These are phyloP conservation scores for Copromyces sp. DNA, from an alignment of 495 filamentous ascomycete species.

Conservation along the genomic window DNA sequence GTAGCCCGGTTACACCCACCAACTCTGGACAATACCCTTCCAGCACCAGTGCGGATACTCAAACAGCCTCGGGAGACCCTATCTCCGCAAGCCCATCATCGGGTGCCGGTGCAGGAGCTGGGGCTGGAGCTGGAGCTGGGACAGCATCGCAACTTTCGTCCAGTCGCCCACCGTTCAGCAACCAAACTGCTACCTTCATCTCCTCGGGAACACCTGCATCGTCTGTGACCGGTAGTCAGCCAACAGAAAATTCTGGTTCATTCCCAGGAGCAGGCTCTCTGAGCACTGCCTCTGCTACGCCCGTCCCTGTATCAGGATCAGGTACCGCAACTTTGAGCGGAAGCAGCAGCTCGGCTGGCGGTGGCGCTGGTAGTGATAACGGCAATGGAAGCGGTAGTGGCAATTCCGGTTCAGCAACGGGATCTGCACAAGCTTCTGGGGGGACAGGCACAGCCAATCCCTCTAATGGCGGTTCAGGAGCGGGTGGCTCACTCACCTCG, in stretches of 20 bases:
- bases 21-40: not conserved
- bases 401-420: not conserved
- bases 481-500: not conserved
- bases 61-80: not conserved
- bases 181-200: not conserved
- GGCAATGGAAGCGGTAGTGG: not conserved
- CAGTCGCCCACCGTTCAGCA: not conserved
- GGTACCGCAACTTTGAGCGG: not conserved
- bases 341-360: not conserved
- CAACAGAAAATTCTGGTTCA: not conserved
- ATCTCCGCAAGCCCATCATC: not conserved
- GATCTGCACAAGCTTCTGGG: not conserved
- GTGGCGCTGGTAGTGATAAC: not conserved
- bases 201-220: not conserved
- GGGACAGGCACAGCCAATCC: not conserved
- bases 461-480: not conserved
- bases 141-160: not conserved
- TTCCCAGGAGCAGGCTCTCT: not conserved
- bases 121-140: not conserved
- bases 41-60: not conserved
- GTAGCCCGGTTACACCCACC: not conserved
- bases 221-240: not conserved
- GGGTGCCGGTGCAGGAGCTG: not conserved
- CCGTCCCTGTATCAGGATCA: not conserved
- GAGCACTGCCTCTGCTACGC: not conserved